Percentiles rank a stretch among this genome's conserved stretches.
Conservation (phyloP, 108 stramenopile species). For the Cylindrotheca closterium region DNA sequence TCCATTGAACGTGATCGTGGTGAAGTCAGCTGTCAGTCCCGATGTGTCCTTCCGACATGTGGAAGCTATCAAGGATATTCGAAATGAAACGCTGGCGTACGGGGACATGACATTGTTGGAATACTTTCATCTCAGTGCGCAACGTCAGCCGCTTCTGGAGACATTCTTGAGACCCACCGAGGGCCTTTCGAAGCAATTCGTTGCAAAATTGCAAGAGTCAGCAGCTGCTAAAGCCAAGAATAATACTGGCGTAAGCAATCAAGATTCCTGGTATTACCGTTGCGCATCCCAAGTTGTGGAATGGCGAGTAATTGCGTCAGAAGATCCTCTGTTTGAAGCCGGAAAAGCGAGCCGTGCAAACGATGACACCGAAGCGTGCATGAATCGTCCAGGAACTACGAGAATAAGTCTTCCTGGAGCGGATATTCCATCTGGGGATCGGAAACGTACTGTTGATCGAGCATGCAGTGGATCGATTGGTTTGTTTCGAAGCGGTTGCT, state of each 20-base stretch:
- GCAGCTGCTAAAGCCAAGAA: background rate
- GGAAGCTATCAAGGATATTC: background rate
- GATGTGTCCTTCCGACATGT: background rate
- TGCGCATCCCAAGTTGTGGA: background rate
- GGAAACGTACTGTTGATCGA: background rate
- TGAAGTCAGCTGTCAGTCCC: background rate
- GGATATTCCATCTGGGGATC: background rate
- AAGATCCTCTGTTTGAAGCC: background rate
- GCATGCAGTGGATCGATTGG: background rate
- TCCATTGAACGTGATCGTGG: background rate
- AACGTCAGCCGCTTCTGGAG: background rate
- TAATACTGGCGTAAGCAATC: background rate
- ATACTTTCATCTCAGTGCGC: background rate
- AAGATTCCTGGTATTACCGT: background rate
- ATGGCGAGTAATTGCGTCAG: background rate
- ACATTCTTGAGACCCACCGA: background rate
- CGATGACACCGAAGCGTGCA: background rate
- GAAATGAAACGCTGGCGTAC: background rate
- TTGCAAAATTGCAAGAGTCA: background rate
- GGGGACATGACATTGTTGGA: background rate
- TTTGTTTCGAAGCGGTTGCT: background rate
- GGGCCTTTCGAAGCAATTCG: background rate
- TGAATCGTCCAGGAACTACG: background rate
- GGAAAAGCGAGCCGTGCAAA: background rate
- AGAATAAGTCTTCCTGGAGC: background rate